A percentile compares a stretch with the other conserved stretches of the same genome.
phyloP scores from a whole-genome alignment of 805 yeast genomes.

The Metschnikowia kofuensis region DNA sequence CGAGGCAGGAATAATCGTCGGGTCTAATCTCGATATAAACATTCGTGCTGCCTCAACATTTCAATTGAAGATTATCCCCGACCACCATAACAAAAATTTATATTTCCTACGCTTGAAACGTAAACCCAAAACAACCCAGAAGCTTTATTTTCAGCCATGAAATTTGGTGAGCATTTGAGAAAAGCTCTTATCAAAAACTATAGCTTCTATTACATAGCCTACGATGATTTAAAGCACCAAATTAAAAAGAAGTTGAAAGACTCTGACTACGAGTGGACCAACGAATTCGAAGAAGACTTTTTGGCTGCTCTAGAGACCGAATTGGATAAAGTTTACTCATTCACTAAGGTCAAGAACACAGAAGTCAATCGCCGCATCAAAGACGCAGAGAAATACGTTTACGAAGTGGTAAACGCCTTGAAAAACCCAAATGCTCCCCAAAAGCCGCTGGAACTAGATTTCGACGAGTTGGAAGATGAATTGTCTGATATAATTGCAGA shows the following conservation, averaged over 20 bases:
- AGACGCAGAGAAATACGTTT: slow-evolving; percentile 72
- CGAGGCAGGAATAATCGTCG: slow-evolving; percentile 2
- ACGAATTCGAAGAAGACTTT: slow-evolving; percentile 77
- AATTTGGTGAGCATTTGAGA: slow-evolving; percentile 92
- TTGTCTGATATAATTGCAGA: slow-evolving; percentile 84
- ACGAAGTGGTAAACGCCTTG: slow-evolving; percentile 55
- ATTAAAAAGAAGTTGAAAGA: slow-evolving; percentile 65
- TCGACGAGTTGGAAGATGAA: slow-evolving; percentile 43
- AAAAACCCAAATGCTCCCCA: slow-evolving; percentile 36
- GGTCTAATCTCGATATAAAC: no score
- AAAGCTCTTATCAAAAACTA: slow-evolving; percentile 88
- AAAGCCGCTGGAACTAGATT: slow-evolving; percentile 41
- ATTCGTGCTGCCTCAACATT: no score
- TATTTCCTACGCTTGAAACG: no score
- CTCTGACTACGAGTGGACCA: slow-evolving; percentile 64
- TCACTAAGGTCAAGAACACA: slow-evolving; percentile 82
- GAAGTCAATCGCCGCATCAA: slow-evolving; percentile 85
- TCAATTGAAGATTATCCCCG: no score
- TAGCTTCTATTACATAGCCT: slow-evolving; percentile 84
- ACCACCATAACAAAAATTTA: no score
- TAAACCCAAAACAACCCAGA: no score
- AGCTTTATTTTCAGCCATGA: slow-evolving; percentile 48
- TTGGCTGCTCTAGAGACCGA: slow-evolving; percentile 73
- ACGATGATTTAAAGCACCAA: slow-evolving; percentile 85
- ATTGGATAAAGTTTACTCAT: slow-evolving; percentile 88